Evolutionary conservation across 116 monocot genomes (phyloP), one percentile per base, ranked within the genome.

Genomic region (Zostera marina): DNA sequence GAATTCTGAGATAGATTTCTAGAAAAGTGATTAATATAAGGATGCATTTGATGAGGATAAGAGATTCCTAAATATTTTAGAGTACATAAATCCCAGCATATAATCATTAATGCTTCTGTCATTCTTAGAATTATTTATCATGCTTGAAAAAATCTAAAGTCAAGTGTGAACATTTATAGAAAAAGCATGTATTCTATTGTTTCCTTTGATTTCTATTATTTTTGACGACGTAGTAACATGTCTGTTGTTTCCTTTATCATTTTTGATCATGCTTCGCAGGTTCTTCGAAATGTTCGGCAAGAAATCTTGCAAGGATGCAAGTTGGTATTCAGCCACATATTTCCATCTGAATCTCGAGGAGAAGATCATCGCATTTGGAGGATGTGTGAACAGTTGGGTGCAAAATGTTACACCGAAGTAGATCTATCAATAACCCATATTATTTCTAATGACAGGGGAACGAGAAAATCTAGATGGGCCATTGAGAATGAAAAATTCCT

Each of bases 401-500:
- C 96, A 7, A 56, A 47, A 32, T 96, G 96, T 59, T 54, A 47
- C 1, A 62, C 52, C 3, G 85, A 85, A 2, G 67, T 82, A 13
- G 82, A 78, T 41, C 47, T 71, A 3, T 76, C 78, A 0, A 70
- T 83, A 9, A 89, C 96, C 0, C 96, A 96, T 22, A 76, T 96
- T 0, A 67, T 96, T 42, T 66, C 96, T 9, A 57, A 22, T 20
- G 75, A 79, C 54, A 41, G 45, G 3, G 77, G 73, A 56, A 96
- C 89, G 3, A 56, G 74, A 39, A 96, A 96, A 66, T 71, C 96
- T 3, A 67, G 70, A 5, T 96, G 89, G 96, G 96, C 89, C 1
- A 15, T 72, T 48, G 38, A 69, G 38, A 82, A 85, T 49, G 64
- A 72, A 32, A 96, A 82, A 61, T 89, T 85, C 46, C 58, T 96